A percentile compares a stretch with the other conserved stretches of the same genome.
These are phyloP conservation scores for Magnusiomyces starmeri DNA, from an alignment of 1,139 yeast genomes.

Conservation along the genomic window DNA sequence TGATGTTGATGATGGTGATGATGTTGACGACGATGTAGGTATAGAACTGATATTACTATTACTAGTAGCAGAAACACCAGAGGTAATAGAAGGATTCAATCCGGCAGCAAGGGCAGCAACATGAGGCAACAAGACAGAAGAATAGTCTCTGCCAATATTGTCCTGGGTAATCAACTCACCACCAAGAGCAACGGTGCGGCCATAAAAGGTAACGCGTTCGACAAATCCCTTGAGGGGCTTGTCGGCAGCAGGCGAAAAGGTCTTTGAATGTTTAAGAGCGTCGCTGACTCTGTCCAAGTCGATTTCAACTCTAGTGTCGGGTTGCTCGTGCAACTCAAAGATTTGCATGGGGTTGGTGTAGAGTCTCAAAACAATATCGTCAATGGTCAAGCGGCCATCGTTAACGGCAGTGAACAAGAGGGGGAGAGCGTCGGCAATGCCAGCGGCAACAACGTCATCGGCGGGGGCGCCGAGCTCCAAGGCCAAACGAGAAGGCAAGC, in stretches of 20 bases:
- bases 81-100: conserved; percentile 5
- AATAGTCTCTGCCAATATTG: conserved; percentile 48
- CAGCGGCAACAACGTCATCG: conserved; percentile 66
- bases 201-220: conserved; percentile 77
- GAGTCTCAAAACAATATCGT: conserved; percentile 64
- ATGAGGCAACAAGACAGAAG: conserved; percentile 23
- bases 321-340: conserved; percentile 78
- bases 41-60: conserved; percentile 18
- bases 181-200: conserved; percentile 76
- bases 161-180: conserved; percentile 56
- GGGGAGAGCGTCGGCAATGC: conserved; percentile 75
- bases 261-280: conserved; percentile 38
- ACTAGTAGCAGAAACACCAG: conserved; percentile 14
- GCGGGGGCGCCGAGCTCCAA: conserved; percentile 51
- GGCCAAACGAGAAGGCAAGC: conserved; percentile 67
- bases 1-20: conserved; percentile 29
- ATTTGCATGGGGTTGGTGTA: conserved; percentile 78
- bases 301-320: conserved; percentile 64
- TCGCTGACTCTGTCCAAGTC: conserved; percentile 62
- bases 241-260: conserved; percentile 47
- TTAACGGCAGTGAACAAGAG: conserved; percentile 74
- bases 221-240: conserved; percentile 65
- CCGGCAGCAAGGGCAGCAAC: conserved; percentile 17
- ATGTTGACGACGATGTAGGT: conserved; percentile 1
- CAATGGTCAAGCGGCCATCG: conserved; percentile 62